A percentile compares a stretch with the other conserved stretches of the same genome.
Conservation (phyloP, 1,284 basidiomycete species). For the Chiua sp. region DNA sequence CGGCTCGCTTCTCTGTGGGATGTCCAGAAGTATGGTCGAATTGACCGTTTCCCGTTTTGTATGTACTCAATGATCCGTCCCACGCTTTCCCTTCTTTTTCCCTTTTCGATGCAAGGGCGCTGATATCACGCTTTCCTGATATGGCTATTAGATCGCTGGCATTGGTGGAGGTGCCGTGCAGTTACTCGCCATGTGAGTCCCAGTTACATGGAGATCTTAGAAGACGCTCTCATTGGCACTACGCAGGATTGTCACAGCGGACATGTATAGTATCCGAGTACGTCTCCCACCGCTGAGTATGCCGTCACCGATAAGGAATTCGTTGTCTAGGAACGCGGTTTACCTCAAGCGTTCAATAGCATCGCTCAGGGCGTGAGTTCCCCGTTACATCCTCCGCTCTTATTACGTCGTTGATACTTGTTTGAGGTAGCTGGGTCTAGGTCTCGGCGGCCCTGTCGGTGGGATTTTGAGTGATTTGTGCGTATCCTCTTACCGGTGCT, state of each 20-base stretch:
- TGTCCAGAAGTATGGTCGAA: conserved; percentile 21
- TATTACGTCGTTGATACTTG: not conserved
- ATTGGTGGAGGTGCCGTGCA: conserved; percentile 22
- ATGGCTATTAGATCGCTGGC: conserved; percentile 16
- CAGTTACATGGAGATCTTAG: not conserved
- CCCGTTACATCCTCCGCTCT: not conserved
- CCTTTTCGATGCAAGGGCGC: too few relatives aligned
- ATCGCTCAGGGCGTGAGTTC: conserved; percentile 18
- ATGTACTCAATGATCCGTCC: not conserved
- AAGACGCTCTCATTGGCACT: not conserved
- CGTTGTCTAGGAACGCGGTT: conserved; percentile 17
- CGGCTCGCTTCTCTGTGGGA: conserved; percentile 20
- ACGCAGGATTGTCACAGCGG: conserved; percentile 24
- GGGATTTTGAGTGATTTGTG: conserved; percentile 26
- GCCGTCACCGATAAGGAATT: not conserved
- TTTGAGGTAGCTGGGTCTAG: conserved; percentile 19
- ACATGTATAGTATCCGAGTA: conserved; percentile 26
- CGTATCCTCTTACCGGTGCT: not conserved
- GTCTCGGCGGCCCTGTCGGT: conserved; percentile 24
- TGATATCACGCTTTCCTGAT: not conserved
- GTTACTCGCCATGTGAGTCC: conserved; percentile 24
- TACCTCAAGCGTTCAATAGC: conserved; percentile 23
- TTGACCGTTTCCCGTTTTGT: conserved; percentile 26
- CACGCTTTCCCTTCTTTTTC: not conserved
- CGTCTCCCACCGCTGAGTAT: not conserved